Conservation (phyloP, 192 early-diverging fungal genomes). For the Umbelopsis sp. region DNA sequence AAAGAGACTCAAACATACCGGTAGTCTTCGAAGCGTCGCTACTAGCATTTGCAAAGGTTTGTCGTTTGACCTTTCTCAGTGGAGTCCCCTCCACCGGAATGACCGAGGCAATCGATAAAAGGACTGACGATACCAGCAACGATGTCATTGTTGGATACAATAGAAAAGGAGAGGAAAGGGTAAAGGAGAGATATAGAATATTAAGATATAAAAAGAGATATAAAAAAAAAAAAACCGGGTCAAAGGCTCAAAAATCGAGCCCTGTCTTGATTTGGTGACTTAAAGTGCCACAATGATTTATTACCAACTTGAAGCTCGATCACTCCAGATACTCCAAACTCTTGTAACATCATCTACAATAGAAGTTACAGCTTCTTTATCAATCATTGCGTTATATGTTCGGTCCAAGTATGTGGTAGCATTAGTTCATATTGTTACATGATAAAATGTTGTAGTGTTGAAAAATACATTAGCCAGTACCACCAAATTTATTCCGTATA, state of each 20-base stretch:
- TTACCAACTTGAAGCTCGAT: too few species aligned
- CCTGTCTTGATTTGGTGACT: slow-evolving; percentile 14
- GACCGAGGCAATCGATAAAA: slow-evolving; percentile 7
- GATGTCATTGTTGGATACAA: not conserved
- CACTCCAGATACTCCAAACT: too few species aligned
- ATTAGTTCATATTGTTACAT: too few species aligned
- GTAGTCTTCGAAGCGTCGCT: not conserved
- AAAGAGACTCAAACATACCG: too few species aligned
- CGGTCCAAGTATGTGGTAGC: too few species aligned
- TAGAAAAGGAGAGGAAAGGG: slow-evolving; percentile 7
- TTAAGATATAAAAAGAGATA: not conserved
- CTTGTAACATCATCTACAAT: too few species aligned
- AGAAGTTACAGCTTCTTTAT: too few species aligned
- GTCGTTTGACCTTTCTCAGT: not conserved
- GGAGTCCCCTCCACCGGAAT: not conserved
- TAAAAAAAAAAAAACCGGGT: not conserved
- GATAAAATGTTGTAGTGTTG: too few species aligned
- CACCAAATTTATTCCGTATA: too few species aligned
- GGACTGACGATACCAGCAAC: slow-evolving; percentile 14
- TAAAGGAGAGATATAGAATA: not conserved
- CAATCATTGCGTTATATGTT: too few species aligned
- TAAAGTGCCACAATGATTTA: not conserved
- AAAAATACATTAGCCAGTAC: too few species aligned
- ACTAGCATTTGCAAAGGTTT: not conserved
- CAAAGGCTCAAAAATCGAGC: not conserved